Evolutionary conservation across 495 filamentous ascomycete species (phyloP), one percentile per base, ranked within the genome.

Genomic region (Neurospora sp.): DNA sequence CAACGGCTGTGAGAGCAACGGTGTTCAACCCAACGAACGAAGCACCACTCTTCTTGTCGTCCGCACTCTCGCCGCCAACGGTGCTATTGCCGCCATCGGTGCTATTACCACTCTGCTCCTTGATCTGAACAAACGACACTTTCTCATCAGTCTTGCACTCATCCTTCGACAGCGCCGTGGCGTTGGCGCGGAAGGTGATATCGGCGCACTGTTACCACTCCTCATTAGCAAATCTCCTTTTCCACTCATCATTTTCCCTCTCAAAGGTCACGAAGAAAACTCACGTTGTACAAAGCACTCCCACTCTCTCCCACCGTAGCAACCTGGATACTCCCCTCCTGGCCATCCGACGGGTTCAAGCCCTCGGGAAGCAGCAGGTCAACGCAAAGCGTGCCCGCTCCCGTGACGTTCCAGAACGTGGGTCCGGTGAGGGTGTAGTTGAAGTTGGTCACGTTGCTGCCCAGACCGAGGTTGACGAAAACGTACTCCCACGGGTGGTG

Each of bases 391-490:
- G 82, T 87, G 42, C 90, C 90, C 18, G 84, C 87, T 68, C 88
- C 89, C 1, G 89, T 90, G 72, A 84, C 84, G 80, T 91, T 92
- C 76, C 87, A 81, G 72, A 86, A 77, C 20, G 78, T 71, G 10
- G 78, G 74, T 14, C 53, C 53, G 20, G 86, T 85, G 31, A 91
- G 83, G 31, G 85, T 83, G 78, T 89, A 85, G 79, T 91, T 91
- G 82, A 91, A 89, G 77, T 82, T 82, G 71, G 87, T 84, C 37
- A 84, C 84, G 75, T 84, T 83, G 9, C 72, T 71, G 44, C 89
- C 88, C 41, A 91, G 73, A n/a, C 87, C 90, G 27, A 91, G 80
- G 80, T 91, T 91, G 76, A 91, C 78, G 78, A 85, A 90, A 41
- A 89, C 79, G 74, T 89, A 88, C 14, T 88, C 85, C 82, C 84